These are phyloP conservation scores for Phytophthora europaea DNA, from an alignment of 352 stramenopile species.

Conservation along the genomic window DNA sequence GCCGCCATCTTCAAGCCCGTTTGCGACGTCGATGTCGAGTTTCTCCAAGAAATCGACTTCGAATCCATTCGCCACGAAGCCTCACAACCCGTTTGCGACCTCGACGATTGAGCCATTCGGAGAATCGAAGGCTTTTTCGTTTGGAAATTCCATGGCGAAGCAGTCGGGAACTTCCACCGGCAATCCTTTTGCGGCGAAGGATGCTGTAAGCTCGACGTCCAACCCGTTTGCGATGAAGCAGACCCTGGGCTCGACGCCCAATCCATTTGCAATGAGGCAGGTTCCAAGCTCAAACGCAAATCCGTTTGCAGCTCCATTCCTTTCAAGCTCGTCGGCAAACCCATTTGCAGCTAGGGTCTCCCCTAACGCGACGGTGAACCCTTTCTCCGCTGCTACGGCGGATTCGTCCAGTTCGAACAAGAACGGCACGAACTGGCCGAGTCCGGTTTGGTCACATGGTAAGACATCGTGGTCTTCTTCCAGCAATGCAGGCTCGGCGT, in stretches of 20 bases:
- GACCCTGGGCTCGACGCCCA: background rate
- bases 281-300: conserved; percentile 7
- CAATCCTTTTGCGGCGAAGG: conserved; percentile 20
- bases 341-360: conserved; percentile 12
- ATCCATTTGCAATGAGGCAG: conserved; percentile 14
- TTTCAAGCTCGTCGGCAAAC: conserved; percentile 1
- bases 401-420: background rate
- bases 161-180: background rate
- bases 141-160: background rate
- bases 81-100: background rate
- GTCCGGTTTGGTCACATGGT: conserved; percentile 6
- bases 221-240: conserved; percentile 10
- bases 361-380: background rate
- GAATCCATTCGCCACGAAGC: background rate
- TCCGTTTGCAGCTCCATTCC: conserved; percentile 9
- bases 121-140: background rate
- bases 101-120: background rate
- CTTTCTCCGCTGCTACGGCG: conserved; percentile 1
- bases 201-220: background rate
- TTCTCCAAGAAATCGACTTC: background rate
- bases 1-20: conserved; percentile 18
- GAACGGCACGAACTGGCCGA: conserved; percentile 1
- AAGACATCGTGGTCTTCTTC: background rate
- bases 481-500: conserved; percentile 2
- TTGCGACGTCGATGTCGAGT: conserved; percentile 11